Conservation (phyloP, 495 filamentous ascomycete genomes). For the Friedmanniomyces endolithicus region DNA sequence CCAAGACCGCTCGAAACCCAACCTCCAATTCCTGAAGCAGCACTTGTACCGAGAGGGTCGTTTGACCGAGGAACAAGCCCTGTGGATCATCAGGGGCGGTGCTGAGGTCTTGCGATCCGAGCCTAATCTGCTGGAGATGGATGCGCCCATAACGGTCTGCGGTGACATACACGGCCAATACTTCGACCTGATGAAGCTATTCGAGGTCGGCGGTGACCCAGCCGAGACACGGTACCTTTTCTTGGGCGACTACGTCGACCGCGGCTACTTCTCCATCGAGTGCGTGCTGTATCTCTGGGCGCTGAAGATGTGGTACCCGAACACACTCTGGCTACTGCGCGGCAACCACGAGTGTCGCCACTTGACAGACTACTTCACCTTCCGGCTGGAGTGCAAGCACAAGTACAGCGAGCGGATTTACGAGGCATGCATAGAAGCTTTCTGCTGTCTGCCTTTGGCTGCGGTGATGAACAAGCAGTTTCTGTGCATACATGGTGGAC, state of each 20-base stretch:
- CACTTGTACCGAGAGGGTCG: conserved; percentile 97
- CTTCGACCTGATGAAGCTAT: conserved; percentile 98
- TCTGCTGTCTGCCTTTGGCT: conserved; percentile 85
- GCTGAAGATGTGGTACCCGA: conserved; percentile 97
- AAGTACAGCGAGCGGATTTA: conserved; percentile 96
- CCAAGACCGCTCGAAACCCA: conserved; percentile 73
- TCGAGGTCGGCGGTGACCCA: conserved; percentile 95
- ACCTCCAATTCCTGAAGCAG: conserved; percentile 89
- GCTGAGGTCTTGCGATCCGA: conserved; percentile 73
- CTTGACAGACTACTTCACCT: conserved; percentile 98
- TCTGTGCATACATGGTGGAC: conserved; percentile 90
- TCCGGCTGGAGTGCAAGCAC: conserved; percentile 98
- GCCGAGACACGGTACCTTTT: conserved; percentile 94
- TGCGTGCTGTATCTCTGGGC: conserved; percentile 97
- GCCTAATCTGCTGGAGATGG: conserved; percentile 96
- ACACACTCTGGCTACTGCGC: conserved; percentile 89
- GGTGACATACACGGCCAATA: conserved; percentile 98
- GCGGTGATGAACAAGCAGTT: conserved; percentile 99
- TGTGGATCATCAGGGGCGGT: conserved; percentile 83
- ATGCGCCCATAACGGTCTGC: conserved; percentile 98
- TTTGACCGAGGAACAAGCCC: conserved; percentile 88
- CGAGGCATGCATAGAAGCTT: conserved; percentile 96
- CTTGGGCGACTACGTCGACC: conserved; percentile 93
- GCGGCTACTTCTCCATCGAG: conserved; percentile 98
- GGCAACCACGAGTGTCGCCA: conserved; percentile 98